Evolutionary conservation across 352 stramenopile genomes (phyloP).

Genomic region (Pythium coloratum): DNA sequence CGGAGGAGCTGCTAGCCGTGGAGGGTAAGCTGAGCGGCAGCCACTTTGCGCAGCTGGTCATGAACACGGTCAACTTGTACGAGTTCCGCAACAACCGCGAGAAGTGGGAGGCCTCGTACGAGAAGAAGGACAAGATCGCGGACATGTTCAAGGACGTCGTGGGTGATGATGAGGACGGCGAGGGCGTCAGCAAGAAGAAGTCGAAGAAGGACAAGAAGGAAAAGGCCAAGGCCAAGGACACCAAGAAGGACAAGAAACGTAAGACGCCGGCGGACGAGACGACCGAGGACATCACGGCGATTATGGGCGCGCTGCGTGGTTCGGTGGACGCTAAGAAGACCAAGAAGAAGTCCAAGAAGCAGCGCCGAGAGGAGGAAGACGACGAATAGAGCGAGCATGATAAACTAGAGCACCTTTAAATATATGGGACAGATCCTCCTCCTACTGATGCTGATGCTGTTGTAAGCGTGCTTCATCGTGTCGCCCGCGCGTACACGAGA

Average conservation of each 20-base stretch:
- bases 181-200: not conserved
- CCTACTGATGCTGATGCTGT: not conserved
- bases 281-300: slow-evolving; percentile 57
- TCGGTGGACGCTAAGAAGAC: slow-evolving; percentile 21
- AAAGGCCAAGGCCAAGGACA: slow-evolving; percentile 27
- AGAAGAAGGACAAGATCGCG: slow-evolving; percentile 80
- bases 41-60: slow-evolving; percentile 81
- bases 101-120: slow-evolving; percentile 73
- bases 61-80: slow-evolving; percentile 77
- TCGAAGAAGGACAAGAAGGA: slow-evolving; percentile 23
- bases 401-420: slow-evolving; percentile 9
- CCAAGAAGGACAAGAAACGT: slow-evolving; percentile 25
- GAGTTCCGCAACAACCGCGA: slow-evolving; percentile 81
- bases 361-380: slow-evolving; percentile 12
- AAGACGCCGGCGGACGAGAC: slow-evolving; percentile 35
- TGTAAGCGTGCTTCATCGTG: not conserved
- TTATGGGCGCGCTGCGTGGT: slow-evolving; percentile 61
- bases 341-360: slow-evolving; percentile 46
- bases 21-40: slow-evolving; percentile 73
- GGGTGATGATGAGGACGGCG: slow-evolving; percentile 32
- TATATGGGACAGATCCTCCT: slow-evolving; percentile 11
- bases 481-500: slow-evolving; percentile 14
- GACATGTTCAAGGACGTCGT: slow-evolving; percentile 80
- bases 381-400: not conserved
- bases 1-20: slow-evolving; percentile 64